A percentile compares a stretch with the other conserved stretches of the same genome.
phyloP scores from a whole-genome alignment of 768 basidiomycete species.

The Candolleomyces eurysporus region DNA sequence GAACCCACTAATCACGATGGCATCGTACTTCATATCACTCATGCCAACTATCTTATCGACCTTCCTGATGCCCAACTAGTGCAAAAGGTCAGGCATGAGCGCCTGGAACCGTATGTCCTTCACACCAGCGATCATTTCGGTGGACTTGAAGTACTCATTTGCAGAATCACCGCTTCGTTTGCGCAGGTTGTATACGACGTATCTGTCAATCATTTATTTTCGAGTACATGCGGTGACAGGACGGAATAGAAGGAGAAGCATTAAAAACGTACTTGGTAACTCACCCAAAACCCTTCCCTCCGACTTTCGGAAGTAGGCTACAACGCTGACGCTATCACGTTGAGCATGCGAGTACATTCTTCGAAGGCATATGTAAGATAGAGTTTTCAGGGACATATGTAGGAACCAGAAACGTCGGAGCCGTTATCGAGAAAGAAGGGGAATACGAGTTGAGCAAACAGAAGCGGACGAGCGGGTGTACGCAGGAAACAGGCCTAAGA shows the following conservation, averaged over 20 bases:
- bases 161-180: conserved; percentile 94
- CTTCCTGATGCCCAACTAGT: conserved; percentile 91
- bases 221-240: no score
- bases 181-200: conserved; percentile 94
- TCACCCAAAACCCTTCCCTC: conserved; percentile 93
- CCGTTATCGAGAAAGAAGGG: conserved; percentile 76
- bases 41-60: conserved; percentile 88
- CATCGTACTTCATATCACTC: conserved; percentile 96
- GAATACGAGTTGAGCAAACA: no score
- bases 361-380: conserved; percentile 92
- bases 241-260: no score
- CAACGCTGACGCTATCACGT: conserved; percentile 79
- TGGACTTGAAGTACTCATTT: conserved; percentile 91
- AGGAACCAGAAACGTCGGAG: conserved; percentile 93
- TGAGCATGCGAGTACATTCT: conserved; percentile 81
- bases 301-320: conserved; percentile 94
- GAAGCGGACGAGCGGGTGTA: no score
- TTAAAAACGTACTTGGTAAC: conserved; percentile 85
- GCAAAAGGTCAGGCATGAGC: conserved; percentile 93
- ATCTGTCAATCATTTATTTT: no score
- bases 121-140: conserved; percentile 91
- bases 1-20: conserved; percentile 85
- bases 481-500: no score
- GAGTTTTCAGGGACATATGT: conserved; percentile 91
- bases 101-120: conserved; percentile 93